Percentiles rank a stretch among this genome's conserved stretches.
Evolutionary conservation across 768 basidiomycete genomes (phyloP).

Genomic region (Leccinum boreale): DNA sequence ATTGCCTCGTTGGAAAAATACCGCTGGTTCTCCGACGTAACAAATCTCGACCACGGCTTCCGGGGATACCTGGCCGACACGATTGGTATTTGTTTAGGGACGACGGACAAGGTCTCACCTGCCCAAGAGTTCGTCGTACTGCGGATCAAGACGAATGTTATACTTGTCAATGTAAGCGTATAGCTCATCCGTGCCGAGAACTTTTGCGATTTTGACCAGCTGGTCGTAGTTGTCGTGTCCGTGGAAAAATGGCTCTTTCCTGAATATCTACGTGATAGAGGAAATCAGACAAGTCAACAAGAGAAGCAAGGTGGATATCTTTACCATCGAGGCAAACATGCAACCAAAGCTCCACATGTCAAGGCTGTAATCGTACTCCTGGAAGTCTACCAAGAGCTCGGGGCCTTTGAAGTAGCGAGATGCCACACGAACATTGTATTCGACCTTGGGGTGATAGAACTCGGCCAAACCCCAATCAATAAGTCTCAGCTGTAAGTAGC

Average conservation of each 20-base stretch:
- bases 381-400: constrained; percentile 94
- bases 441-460: constrained; percentile 96
- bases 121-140: constrained; percentile 92
- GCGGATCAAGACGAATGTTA: constrained; percentile 91
- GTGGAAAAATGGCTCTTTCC: constrained; percentile 99
- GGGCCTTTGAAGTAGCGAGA: constrained; percentile 98
- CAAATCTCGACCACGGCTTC: constrained; percentile 94
- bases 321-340: constrained; percentile 98
- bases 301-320: constrained; percentile 14
- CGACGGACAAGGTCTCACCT: constrained; percentile 43
- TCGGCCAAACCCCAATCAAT: constrained; percentile 99
- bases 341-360: constrained; percentile 99
- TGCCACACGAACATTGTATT: constrained; percentile 97
- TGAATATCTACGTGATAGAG: constrained; percentile 72
- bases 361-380: constrained; percentile 96
- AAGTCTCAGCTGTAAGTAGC: constrained; percentile 66
- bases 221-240: constrained; percentile 99
- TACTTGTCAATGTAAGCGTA: constrained; percentile 94
- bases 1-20: constrained; percentile 97
- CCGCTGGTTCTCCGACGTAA: constrained; percentile 93
- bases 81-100: constrained; percentile 6
- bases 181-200: constrained; percentile 93
- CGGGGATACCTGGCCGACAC: constrained; percentile 65
- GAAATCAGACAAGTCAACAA: not conserved
- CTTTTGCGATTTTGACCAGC: constrained; percentile 96